Evolutionary conservation across 495 filamentous ascomycete species (phyloP), one percentile per base, ranked within the genome.

Genomic region (Cenococcum geophilum): DNA sequence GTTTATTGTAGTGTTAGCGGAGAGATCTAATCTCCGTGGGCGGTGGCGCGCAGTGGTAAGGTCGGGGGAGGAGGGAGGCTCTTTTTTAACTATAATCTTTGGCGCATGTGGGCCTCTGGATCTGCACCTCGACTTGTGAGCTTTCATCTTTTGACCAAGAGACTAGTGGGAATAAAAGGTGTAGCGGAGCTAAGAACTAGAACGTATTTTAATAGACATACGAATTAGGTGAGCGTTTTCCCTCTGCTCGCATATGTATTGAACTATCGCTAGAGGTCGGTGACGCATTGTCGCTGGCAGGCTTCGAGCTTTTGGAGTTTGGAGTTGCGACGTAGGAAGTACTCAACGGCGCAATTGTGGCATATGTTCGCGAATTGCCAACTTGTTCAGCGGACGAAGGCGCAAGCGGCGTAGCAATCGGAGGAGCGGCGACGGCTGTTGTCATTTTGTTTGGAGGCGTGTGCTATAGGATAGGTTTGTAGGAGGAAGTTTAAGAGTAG

Each of bases 31-130:
- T 71, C 87, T 90, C 62, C 89, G 85, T 22, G 93, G 93, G 48
- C 95, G 84, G 68, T 92, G 93, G 22, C 93, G 82, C 23, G 84
- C 78, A 56, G 83, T 81, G 18, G 81, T 81, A 59, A 91, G 80
- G 40, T 87, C 86, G 50, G 93, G 93, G 12, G 85, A 84, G 25
- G 91, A 91, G 8, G 88, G 86, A 25, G 89, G 86, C 73, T 98
- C 93, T 76, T 96, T 96, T 79, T 97, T 97, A 43, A 98, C 91
- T 62, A 95, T 83, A 62, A 97, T 92, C 73, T 88, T 90, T 12
- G 81, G 75, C 56, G 75, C 72, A 63, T 58, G 76, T 8, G 68
- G 62, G 42, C 61, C 61, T 25, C 78, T 75, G 60, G 62, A 55
- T 59, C 71, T 74, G 61, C 40, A 67, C 16, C 57, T 50, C 25